A percentile compares a stretch with the other conserved stretches of the same genome.
These are phyloP conservation scores for Pseudogymnoascus verrucosus DNA, from an alignment of 2,329 filamentous ascomycete species.

Conservation along the genomic window DNA sequence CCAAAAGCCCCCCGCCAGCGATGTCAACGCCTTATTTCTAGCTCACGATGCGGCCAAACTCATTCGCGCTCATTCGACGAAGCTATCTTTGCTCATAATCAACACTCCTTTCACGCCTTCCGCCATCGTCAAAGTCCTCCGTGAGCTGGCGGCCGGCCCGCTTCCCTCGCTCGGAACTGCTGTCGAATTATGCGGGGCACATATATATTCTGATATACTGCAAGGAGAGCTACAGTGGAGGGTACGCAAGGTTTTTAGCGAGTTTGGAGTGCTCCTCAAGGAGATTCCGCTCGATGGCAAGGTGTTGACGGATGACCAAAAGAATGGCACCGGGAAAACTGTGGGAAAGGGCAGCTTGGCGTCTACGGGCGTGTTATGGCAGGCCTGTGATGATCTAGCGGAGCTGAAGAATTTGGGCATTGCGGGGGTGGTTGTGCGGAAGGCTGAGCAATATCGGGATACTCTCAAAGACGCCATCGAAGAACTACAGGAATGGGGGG, in stretches of 20 bases:
- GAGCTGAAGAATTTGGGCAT: conserved; percentile 59
- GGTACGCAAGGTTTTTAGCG: conserved; percentile 51
- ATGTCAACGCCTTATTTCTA: conserved; percentile 53
- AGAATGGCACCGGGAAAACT: conserved; percentile 32
- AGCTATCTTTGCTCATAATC: conserved; percentile 77
- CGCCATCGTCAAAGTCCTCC: conserved; percentile 62
- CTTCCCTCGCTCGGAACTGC: conserved; percentile 68
- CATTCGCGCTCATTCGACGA: conserved; percentile 76
- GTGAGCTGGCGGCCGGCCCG: conserved; percentile 63
- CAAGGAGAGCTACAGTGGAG: conserved; percentile 55
- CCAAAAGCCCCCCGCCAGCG: conserved; percentile 11
- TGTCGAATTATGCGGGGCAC: conserved; percentile 54
- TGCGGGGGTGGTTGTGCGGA: conserved; percentile 59
- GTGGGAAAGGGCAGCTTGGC: conserved; percentile 47
- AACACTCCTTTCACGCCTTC: conserved; percentile 80
- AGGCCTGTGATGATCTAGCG: conserved; percentile 67
- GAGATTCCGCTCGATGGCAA: conserved; percentile 54
- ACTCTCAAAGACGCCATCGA: conserved; percentile 74
- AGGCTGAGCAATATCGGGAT: conserved; percentile 65
- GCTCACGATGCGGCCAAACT: conserved; percentile 65
- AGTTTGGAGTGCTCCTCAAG: conserved; percentile 52
- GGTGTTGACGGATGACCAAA: conserved; percentile 39
- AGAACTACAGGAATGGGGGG: conserved; percentile 82
- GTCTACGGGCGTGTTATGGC: conserved; percentile 73
- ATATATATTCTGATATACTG: conserved; percentile 55